Evolutionary conservation across 306 rosid genomes (phyloP).

Genomic region (Vigna unguiculata): DNA sequence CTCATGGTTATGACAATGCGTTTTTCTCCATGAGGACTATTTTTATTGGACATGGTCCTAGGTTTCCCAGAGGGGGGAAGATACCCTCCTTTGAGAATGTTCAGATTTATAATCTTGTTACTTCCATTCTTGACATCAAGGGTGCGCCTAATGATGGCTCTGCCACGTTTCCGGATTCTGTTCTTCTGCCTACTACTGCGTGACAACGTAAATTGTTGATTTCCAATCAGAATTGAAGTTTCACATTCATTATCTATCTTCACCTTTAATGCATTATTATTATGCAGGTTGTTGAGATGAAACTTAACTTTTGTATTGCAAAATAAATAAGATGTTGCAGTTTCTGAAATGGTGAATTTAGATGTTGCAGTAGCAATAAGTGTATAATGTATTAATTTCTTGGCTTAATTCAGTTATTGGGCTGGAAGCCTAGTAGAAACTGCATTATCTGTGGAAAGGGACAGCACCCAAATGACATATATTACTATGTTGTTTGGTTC

Average conservation of each 20-base stretch:
- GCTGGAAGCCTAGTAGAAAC: too few relatives aligned
- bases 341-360: conserved; percentile 5
- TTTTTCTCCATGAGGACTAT: conserved; percentile 91
- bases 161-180: conserved; percentile 60
- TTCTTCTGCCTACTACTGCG: conserved; percentile 61
- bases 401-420: too few relatives aligned
- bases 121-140: conserved; percentile 74
- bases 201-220: background rate
- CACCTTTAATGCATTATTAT: background rate
- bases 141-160: conserved; percentile 90
- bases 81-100: conserved; percentile 90
- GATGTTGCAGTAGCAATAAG: conserved; percentile 37
- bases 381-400: conserved; percentile 1
- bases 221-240: background rate
- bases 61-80: conserved; percentile 77
- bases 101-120: conserved; percentile 82
- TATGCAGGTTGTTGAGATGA: background rate
- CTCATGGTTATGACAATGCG: conserved; percentile 90
- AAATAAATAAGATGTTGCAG: too few relatives aligned
- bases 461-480: background rate
- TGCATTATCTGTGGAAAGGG: too few relatives aligned
- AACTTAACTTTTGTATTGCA: background rate
- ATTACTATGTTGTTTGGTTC: background rate
- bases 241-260: background rate
- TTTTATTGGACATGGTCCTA: conserved; percentile 93